phyloP scores from a whole-genome alignment of 2,329 filamentous ascomycete species.

The Colletotrichum lupini region DNA sequence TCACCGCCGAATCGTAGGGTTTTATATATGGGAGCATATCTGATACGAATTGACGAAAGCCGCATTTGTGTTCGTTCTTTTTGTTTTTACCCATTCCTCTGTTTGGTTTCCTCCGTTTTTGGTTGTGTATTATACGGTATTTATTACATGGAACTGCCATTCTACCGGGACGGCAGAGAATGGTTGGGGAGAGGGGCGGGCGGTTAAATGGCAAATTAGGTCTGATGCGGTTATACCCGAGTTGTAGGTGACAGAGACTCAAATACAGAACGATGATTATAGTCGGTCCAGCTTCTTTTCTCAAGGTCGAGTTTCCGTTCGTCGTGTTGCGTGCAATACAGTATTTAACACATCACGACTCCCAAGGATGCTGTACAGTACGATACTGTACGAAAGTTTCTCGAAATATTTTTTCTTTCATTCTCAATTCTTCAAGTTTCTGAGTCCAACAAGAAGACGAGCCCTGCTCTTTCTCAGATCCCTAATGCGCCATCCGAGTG shows the following conservation, averaged over 20 bases:
- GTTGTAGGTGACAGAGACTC: conserved; percentile 4
- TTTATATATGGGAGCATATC: background rate
- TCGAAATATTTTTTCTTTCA: background rate
- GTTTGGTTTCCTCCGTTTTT: background rate
- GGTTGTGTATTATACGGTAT: background rate
- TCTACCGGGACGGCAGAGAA: background rate
- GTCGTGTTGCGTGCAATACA: background rate
- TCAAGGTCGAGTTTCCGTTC: background rate
- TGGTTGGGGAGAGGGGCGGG: background rate
- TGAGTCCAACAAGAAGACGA: background rate
- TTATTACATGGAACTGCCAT: background rate
- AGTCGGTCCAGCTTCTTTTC: background rate
- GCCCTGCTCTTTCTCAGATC: background rate
- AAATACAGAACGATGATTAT: background rate
- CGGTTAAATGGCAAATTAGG: background rate
- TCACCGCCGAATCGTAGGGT: conserved; percentile 68
- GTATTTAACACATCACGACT: background rate
- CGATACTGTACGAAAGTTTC: background rate
- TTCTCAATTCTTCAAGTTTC: background rate
- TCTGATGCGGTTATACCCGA: conserved; percentile 10
- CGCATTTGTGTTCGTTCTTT: background rate
- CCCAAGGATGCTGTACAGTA: background rate
- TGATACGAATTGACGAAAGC: conserved; percentile 32
- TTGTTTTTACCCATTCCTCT: background rate
- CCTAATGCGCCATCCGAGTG: background rate